Conservation (phyloP, 108 stramenopile species). For the Pelagomonas calceolata region DNA sequence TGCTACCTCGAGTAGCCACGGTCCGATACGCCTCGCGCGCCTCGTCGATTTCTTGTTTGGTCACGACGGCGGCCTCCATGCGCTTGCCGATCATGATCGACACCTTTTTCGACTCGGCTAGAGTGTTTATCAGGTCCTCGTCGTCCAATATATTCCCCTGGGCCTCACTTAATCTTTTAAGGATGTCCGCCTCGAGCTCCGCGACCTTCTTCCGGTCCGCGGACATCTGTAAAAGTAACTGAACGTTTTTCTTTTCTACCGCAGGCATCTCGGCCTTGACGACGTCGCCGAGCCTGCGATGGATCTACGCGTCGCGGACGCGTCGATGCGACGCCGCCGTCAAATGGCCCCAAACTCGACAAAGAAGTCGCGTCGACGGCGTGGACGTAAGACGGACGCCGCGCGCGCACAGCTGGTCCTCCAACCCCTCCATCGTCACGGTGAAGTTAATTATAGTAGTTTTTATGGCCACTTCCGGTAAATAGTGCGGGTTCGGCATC, state of each 20-base stretch:
- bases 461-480: constrained; percentile 56
- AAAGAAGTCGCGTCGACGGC: no score
- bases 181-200: constrained; percentile 45
- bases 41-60: constrained; percentile 38
- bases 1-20: constrained; percentile 39
- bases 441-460: constrained; percentile 58
- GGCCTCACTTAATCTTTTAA: constrained; percentile 33
- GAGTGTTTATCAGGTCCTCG: constrained; percentile 48
- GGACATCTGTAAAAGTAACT: constrained; percentile 46
- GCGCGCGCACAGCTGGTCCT: constrained; percentile 54
- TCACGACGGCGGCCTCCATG: constrained; percentile 43
- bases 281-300: constrained; percentile 47
- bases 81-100: constrained; percentile 43
- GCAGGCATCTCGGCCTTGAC: constrained; percentile 44
- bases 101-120: constrained; percentile 41
- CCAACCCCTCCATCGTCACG: constrained; percentile 47
- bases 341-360: no score
- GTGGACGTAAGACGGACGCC: no score
- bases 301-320: no score
- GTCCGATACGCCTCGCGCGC: constrained; percentile 36
- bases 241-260: constrained; percentile 40
- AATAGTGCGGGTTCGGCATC: constrained; percentile 59
- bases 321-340: no score
- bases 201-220: constrained; percentile 42
- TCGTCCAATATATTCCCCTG: constrained; percentile 51